These are phyloP conservation scores for Osmanthus fragrans DNA, from an alignment of 257 asterid species.

Conservation along the genomic window DNA sequence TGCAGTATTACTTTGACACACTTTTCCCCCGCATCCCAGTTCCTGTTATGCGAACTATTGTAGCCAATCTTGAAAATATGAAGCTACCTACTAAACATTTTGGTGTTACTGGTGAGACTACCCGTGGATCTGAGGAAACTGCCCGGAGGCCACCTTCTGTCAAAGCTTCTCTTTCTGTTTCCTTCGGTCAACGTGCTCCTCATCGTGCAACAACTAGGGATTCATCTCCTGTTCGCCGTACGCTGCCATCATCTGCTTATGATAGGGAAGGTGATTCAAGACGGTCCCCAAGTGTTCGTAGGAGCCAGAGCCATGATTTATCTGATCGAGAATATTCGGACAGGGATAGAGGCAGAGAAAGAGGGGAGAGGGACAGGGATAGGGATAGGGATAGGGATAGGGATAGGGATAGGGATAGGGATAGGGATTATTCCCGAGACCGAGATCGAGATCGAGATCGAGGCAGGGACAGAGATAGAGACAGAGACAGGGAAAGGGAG, in stretches of 20 bases:
- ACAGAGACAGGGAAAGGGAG: slow-evolving; percentile 33
- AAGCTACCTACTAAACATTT: slow-evolving; percentile 84
- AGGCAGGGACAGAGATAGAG: slow-evolving; percentile 23
- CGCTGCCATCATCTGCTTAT: slow-evolving; percentile 44
- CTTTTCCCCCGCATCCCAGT: slow-evolving; percentile 96
- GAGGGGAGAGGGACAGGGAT: not conserved
- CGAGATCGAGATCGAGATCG: not conserved
- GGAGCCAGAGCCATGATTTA: slow-evolving; percentile 78
- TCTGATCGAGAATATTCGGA: slow-evolving; percentile 61
- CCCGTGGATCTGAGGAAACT: slow-evolving; percentile 93
- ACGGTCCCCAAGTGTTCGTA: slow-evolving; percentile 56
- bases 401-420: not conserved
- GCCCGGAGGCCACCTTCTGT: slow-evolving; percentile 98
- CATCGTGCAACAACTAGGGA: slow-evolving; percentile 98
- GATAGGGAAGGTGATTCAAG: slow-evolving; percentile 58
- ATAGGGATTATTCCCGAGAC: slow-evolving; percentile 23
- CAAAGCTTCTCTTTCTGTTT: slow-evolving; percentile 95
- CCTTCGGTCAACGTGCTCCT: slow-evolving; percentile 99
- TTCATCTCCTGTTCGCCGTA: slow-evolving; percentile 93
- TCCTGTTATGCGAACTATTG: slow-evolving; percentile 74
- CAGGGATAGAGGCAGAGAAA: slow-evolving; percentile 41
- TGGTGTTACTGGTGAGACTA: slow-evolving; percentile 84
- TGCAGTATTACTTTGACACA: slow-evolving; percentile 98
- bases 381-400: not conserved
- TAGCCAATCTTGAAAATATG: slow-evolving; percentile 76